Conservation (phyloP, 2,329 filamentous ascomycete genomes). For the Sphaerulina populicola region DNA sequence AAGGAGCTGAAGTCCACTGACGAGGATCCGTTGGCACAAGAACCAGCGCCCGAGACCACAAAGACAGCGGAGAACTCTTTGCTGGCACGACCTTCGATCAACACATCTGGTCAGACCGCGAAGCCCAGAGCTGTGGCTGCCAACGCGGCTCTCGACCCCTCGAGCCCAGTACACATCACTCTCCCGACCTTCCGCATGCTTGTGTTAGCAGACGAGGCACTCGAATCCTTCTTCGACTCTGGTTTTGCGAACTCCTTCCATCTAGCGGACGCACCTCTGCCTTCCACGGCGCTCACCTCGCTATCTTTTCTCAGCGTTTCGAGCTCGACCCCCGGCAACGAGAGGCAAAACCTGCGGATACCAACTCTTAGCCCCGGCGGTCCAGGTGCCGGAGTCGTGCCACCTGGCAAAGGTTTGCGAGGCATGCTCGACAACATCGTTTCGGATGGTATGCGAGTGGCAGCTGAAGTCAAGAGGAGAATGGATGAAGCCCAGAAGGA, state of each 20-base stretch:
- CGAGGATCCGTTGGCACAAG: conserved; percentile 7
- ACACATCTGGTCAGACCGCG: conserved; percentile 30
- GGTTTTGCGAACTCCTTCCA: conserved; percentile 91
- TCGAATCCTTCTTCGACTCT: conserved; percentile 95
- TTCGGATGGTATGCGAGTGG: conserved; percentile 92
- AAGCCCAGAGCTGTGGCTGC: conserved; percentile 62
- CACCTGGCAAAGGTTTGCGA: conserved; percentile 65
- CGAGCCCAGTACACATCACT: conserved; percentile 89
- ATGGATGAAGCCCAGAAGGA: conserved; percentile 96
- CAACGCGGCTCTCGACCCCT: conserved; percentile 84
- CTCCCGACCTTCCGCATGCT: conserved; percentile 98
- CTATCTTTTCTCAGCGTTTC: conserved; percentile 67
- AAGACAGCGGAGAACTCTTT: conserved; percentile 21
- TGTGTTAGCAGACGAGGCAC: conserved; percentile 84
- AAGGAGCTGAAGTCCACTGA: conserved; percentile 26
- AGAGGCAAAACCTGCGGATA: conserved; percentile 5
- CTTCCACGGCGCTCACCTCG: conserved; percentile 43
- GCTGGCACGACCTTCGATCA: conserved; percentile 24
- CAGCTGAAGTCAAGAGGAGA: conserved; percentile 77
- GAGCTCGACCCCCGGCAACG: conserved; percentile 17
- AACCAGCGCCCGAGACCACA: neutral
- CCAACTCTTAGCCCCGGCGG: conserved; percentile 28
- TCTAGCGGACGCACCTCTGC: conserved; percentile 58
- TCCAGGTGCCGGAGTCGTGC: conserved; percentile 47
- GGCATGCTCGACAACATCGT: conserved; percentile 97